Base-by-base conservation (phyloP, 2,329 filamentous ascomycete genomes). In the Neoascochyta sp. region DNA sequence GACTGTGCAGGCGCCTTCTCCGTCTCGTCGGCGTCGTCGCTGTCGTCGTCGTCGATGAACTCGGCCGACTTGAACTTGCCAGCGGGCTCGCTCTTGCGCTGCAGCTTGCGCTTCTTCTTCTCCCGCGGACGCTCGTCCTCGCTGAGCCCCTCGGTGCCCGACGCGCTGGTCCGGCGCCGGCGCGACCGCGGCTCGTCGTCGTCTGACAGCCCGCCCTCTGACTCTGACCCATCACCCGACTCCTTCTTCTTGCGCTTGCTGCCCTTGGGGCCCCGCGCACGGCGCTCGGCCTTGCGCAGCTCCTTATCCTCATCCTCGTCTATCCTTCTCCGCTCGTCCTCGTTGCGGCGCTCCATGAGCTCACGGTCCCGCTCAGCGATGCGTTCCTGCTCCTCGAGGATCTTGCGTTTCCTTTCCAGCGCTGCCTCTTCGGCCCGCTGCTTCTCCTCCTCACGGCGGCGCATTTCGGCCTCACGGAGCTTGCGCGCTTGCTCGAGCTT, bases 51-150 rank as follows among this genome's bases (percentile, higher is more conserved):
- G 24, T 86, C 82, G 16, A 95, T 80, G 41, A 88, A 78, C 63
- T 94, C 88, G 2, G 76, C 80, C 28, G 83, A 89, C 74, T 95
- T 95, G 72, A 78, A 94, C 64, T 94, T 93, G 60, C 62, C 64
- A 49, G 56, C 26, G 1, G 51, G 49, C 32, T 59, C 53, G 46
- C 60, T 45, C 52, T 76, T 76, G 36, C 75, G 64, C 47, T 79
- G 76, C 29, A 81, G 51, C 51, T 74, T 74, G 58, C 76, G 69
- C 55, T 75, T 74, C 66, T 81, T 81, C 65, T 80, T 80, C 64
- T 75, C 75, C 31, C 64, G 63, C 12, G 65, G 80, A 13, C 75
- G 74, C 35, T 74, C 69, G 36, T 76, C 78, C 62, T 82, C 83
- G 57, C 68, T 53, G 0, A 56, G 54, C 19, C 62, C 68, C 16